Percentiles rank a stretch among this genome's conserved stretches.
phyloP scores from a whole-genome alignment of 768 basidiomycete genomes.

The Cyclocybe cylindracea region DNA sequence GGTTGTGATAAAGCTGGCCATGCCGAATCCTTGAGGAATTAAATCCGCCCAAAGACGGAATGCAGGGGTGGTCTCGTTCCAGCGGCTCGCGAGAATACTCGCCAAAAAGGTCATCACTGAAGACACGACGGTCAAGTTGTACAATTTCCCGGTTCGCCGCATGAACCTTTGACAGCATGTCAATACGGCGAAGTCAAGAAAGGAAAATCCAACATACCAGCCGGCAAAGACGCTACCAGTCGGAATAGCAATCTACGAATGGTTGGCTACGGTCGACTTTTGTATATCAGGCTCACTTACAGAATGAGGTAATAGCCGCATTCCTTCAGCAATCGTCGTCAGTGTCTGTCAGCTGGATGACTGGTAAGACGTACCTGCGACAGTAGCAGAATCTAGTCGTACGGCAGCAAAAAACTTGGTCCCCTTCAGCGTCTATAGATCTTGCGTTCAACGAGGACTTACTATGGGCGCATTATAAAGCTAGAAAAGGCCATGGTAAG shows the following conservation, averaged over 20 bases:
- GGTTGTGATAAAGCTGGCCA: slow-evolving; percentile 83
- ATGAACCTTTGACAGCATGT: slow-evolving; percentile 59
- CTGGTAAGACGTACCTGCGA: slow-evolving; percentile 57
- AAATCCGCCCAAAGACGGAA: slow-evolving; percentile 79
- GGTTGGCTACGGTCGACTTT: slow-evolving; percentile 11
- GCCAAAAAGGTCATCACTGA: slow-evolving; percentile 62
- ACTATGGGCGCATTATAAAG: slow-evolving; percentile 88
- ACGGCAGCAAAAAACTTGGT: slow-evolving; percentile 83
- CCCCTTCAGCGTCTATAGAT: neutral
- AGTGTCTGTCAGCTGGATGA: slow-evolving; percentile 1
- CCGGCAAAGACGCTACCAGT: slow-evolving; percentile 87
- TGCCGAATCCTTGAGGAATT: slow-evolving; percentile 80
- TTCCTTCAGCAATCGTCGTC: slow-evolving; percentile 43
- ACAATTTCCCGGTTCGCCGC: slow-evolving; percentile 86
- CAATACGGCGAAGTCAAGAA: slow-evolving; percentile 6
- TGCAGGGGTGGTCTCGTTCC: slow-evolving; percentile 62
- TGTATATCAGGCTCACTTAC: slow-evolving; percentile 41
- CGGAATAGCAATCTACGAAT: slow-evolving; percentile 70
- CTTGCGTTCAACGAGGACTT: slow-evolving; percentile 21
- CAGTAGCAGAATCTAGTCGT: slow-evolving; percentile 62
- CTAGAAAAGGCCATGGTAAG: slow-evolving; percentile 34
- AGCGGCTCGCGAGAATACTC: slow-evolving; percentile 59
- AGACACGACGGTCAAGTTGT: slow-evolving; percentile 68
- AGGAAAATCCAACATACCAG: slow-evolving; percentile 51
- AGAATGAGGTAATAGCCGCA: slow-evolving; percentile 90